Base-by-base conservation (phyloP, 371 early-diverging fungal species). In the Mucor piriformis region DNA sequence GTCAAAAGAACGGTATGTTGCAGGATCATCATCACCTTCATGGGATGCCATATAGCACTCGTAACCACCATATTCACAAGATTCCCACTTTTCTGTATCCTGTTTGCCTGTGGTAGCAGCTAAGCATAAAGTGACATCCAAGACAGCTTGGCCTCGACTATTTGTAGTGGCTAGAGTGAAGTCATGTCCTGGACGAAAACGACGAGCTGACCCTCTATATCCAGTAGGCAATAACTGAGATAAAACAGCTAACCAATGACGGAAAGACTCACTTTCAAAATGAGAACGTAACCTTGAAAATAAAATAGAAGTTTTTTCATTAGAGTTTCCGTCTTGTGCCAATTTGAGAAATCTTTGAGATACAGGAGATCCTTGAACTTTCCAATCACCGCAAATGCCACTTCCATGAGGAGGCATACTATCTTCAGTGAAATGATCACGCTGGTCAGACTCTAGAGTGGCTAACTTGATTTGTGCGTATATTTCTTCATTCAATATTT, bases 31-130 rank as follows among this genome's bases (percentile, higher is more conserved):
- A 50, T 83, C 85, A 20, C 76, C 84, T 49, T 84, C 85, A 53
- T 86, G 85, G 5, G 83, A 80, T 13, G 87, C 83, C 77, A 91
- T 82, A 62, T 90, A 90, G 59, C 88, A 88, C 52, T 89, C 87
- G 64, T 89, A 92, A 3, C 89, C 92, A 49, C 92, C 92, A 47
- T 81, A 75, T 37, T 83, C 86, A 50, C 88, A 88, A 12, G 74
- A 70, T 6, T 74, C 82, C 88, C 90, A 89, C 33, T 50, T 43
- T 7, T 66, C 50, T 15, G 33, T 43, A 25, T 54, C 58, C 4
- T 37, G 21, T 11, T 44, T 29, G 6, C 47, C 63, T 0, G 73
- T 59, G 7, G 69, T 72, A 4, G 73, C 47, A 7, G 76, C 57
- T 29, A 87, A 61, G 34, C 80, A 84, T 21, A 87, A 66, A 5